Evolutionary conservation across 345 rosid genomes (phyloP).

Genomic region (Boechera retrofracta): DNA sequence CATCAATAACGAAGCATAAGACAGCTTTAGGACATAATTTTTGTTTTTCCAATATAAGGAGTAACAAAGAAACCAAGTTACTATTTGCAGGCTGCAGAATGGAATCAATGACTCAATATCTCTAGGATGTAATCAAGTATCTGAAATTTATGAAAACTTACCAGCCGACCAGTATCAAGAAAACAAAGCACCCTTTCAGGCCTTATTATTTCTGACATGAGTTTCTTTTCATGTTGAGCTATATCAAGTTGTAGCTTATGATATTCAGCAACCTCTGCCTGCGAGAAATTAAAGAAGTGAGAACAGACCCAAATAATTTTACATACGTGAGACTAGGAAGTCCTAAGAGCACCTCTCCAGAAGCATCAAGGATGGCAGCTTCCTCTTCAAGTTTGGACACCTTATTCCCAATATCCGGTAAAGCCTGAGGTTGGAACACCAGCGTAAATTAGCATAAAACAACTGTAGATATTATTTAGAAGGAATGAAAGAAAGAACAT

Average conservation of each 20-base stretch:
- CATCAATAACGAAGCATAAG: neutral
- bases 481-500: constrained; percentile 15
- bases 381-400: constrained; percentile 88
- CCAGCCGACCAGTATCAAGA: constrained; percentile 94
- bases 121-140: constrained; percentile 10
- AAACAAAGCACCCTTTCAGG: constrained; percentile 94
- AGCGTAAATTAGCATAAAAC: constrained; percentile 27
- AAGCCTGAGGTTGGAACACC: constrained; percentile 56
- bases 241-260: constrained; percentile 86
- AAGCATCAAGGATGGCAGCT: constrained; percentile 84
- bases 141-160: constrained; percentile 50
- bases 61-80: neutral
- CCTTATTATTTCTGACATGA: constrained; percentile 89
- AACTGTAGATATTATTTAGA: neutral
- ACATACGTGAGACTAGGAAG: constrained; percentile 25
- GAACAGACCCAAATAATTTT: constrained; percentile 12
- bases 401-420: constrained; percentile 87
- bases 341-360: constrained; percentile 73
- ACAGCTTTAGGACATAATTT: neutral
- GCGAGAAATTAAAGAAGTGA: constrained; percentile 37
- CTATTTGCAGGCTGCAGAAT: constrained; percentile 8
- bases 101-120: constrained; percentile 8
- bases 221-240: constrained; percentile 85
- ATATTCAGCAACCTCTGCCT: constrained; percentile 92
- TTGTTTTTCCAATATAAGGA: constrained; percentile 5